Conservation (phyloP, 176 grass and related monocot species). For the Raddia distichophylla region DNA sequence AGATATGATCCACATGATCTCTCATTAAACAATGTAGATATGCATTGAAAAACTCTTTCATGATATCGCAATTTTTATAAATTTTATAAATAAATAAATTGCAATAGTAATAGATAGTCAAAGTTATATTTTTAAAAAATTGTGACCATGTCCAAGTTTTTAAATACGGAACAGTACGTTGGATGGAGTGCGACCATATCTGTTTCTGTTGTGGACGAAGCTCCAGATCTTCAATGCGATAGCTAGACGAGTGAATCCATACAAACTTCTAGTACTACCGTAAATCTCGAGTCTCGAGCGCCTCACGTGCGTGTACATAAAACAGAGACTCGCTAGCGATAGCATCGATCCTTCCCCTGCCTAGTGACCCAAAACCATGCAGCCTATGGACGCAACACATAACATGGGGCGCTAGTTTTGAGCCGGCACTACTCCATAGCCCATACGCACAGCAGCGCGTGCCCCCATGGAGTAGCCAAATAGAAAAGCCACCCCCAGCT, state of each 20-base stretch:
- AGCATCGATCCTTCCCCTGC: neutral
- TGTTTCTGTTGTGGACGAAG: neutral
- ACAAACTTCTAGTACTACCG: neutral
- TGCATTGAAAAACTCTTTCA: no score
- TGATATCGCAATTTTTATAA: no score
- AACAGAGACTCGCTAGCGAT: no score
- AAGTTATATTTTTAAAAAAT: no score
- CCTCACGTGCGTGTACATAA: slow-evolving; percentile 21
- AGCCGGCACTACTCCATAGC: neutral
- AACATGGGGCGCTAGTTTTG: slow-evolving; percentile 30
- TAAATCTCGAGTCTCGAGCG: neutral
- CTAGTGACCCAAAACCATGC: neutral
- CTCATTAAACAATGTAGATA: no score
- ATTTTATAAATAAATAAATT: no score
- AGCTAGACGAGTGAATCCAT: neutral
- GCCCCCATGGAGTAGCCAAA: neutral
- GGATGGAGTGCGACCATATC: neutral
- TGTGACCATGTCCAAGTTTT: no score
- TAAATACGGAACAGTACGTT: no score
- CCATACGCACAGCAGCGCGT: neutral
- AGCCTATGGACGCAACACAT: slow-evolving; percentile 25
- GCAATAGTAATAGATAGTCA: no score
- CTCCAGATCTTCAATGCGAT: neutral
- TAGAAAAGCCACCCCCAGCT: neutral
- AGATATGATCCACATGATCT: no score